Base-by-base conservation (phyloP, 1,139 yeast genomes). In the Suhomyces chickasaworum region DNA sequence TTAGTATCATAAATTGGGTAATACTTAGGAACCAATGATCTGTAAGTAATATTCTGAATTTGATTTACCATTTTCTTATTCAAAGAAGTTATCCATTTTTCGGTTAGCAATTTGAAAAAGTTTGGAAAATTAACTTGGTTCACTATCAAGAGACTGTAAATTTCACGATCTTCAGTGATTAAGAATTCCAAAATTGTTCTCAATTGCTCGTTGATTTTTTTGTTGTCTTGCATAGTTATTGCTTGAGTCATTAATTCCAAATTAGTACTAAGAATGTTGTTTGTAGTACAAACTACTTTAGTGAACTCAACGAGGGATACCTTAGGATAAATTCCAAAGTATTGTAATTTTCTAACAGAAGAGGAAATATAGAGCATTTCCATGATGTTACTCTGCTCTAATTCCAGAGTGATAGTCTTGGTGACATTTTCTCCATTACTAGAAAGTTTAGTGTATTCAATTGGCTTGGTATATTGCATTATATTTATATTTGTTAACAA, bases 21-120 rank as follows among this genome's bases (percentile, higher is more conserved):
- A 17, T 46, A 39, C 20, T 37, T 46, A 8, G 49, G 49, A 9
- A 10, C 15, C 34, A 46, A 40, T 21, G 4, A 21, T 12, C 39
- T 31, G 10, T 16, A n/a, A 2, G 18, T 15, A 4, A 39, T 21
- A 7, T 31, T n/a, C 18, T 38, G 41, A 13, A 46, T 33, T 20
- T 36, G 32, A 13, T 8, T 10, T 7, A 25, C 13, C 12, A 42
- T 17, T 20, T 34, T 41, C 15, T 6, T 4, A 10, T 35, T 35
- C 4, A 10, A 25, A 3, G 20, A 15, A 3, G 39, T 7, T 2
- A 32, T 15, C 29, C 20, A 17, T 4, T 21, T 13, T 9, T n/a
- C 10, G 16, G 29, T 16, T 4, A 22, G 3, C 6, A 30, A 17
- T 5, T 9, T n/a, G n/a, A n/a, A n/a, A n/a, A n/a, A n/a, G n/a